Base-by-base conservation (phyloP, 225 moss, liverwort and hornwort species). In the Polytrichum commune region DNA sequence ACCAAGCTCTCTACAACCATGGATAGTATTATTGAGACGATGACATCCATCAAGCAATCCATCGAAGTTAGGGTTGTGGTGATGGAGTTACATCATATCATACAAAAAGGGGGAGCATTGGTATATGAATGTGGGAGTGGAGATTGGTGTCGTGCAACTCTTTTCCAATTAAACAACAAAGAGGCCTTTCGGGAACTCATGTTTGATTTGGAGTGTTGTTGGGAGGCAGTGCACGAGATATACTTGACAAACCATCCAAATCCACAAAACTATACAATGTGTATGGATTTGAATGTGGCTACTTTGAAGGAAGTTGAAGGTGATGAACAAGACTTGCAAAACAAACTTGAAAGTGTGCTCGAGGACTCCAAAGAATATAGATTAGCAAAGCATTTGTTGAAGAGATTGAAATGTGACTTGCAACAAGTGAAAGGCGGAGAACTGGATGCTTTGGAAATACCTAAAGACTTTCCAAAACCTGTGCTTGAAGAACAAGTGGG, bases 301-400 rank as follows among this genome's bases (percentile, higher is more conserved):
- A 38, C 53, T 18, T 8, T 54, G 5, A 27, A 54, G 27, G 54
- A 68, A 55, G 54, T 68, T 27, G 24, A 54, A 6, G 10, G 1
- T 3, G 68, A 68, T 20, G 10, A 53, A 19, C 6, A 4, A 54
- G 35, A 18, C 23, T 55, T 68, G 8, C 1, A 26, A 1, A 18
- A 55, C 5, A 54, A 25, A 18, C 54, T 68, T n/a, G 23, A 38
- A 6, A 0, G n/a, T 22, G 20, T 53, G 18, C n/a, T 6, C 5
- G 29, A 27, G 18, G 2, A 13, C 1, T 7, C 23, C 6, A 7
- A 75, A 18, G 69, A 69, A 57, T 70, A 73, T 29, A 72, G 75
- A 32, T 76, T 85, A 9, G 85, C 73, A 54, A 65, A 76, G 18
- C 75, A 78, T 10, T 69, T 85, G 62, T 72, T 85, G 3, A 62